Base-by-base conservation (phyloP, 139 green algal genomes). In the Volvox africanus region DNA sequence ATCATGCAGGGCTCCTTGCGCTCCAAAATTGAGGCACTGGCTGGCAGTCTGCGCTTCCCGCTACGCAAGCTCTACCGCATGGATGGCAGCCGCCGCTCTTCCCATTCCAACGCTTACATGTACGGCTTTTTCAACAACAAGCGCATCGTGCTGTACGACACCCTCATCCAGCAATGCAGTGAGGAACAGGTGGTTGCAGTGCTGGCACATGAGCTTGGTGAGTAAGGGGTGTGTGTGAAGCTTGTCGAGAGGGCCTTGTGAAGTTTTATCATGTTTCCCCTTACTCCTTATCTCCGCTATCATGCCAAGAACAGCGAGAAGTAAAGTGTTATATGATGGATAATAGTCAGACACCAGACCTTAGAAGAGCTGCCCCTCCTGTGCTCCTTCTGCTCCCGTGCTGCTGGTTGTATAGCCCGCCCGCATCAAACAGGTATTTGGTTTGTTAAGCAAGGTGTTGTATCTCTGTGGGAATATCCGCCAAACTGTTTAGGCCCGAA, bases 101-200 rank as follows among this genome's bases (percentile, higher is more conserved):
- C 93, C 0, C 97, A 99, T 92, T 94, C 86, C 81, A 99, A 99
- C 86, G 97, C 97, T 1, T 99, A 99, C 94, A 97, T 99, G 95
- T 90, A 90, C 86, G 86, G 86, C 86, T 90, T 90, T 76, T 90
- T 90, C 30, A 85, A 84, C 20, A 99, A 99, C 95, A 99, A 99
- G 95, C 96, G 98, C 44, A 99, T 99, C 87, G 89, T 93, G 36
- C 80, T 93, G 79, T 99, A 96, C 93, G 97, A 99, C 95, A 99
- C 97, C 2, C 95, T 99, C 0, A 83, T 99, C 33, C 79, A 93
- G 67, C 81, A 95, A 71, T 96, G 91, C 84, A 93, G 44, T 61
- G 92, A 98, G 92, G 95, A 97, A 82, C 92, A 99, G 88, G 93
- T 99, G 61, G 96, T 98, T 26, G 97, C 97, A 6, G 97, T 99